Conservation (phyloP, 2,329 filamentous ascomycete species). For the Alternaria novae-zelandiae region DNA sequence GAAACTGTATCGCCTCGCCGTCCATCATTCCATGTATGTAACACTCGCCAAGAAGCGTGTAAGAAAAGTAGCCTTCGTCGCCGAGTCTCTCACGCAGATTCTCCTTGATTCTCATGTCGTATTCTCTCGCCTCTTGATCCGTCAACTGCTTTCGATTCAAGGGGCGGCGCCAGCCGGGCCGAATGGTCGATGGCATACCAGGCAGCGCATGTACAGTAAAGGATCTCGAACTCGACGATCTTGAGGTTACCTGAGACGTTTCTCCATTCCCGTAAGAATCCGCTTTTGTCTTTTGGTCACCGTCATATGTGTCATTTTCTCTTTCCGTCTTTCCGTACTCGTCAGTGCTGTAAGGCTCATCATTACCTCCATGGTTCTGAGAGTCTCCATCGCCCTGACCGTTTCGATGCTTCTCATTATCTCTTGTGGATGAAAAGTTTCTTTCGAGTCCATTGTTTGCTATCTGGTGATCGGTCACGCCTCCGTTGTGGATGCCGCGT, state of each 20-base stretch:
- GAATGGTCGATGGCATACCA: not conserved
- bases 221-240: accelerated
- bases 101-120: not conserved
- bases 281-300: not conserved
- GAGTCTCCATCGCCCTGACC: accelerated
- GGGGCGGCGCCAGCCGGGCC: not conserved
- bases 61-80: not conserved
- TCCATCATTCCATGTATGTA: not conserved
- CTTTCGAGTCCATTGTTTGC: not conserved
- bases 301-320: not conserved
- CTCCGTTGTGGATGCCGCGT: not conserved
- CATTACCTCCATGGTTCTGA: not conserved
- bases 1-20: not conserved
- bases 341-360: not conserved
- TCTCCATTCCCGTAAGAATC: not conserved
- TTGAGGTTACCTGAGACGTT: not conserved
- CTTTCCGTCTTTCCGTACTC: not conserved
- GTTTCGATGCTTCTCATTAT: not conserved
- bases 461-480: not conserved
- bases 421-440: not conserved
- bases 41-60: not conserved
- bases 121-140: not conserved
- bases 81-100: not conserved
- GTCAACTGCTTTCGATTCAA: not conserved
- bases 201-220: not conserved